Conservation (phyloP, 306 rosid genomes). For the Aeschynomene evenia region DNA sequence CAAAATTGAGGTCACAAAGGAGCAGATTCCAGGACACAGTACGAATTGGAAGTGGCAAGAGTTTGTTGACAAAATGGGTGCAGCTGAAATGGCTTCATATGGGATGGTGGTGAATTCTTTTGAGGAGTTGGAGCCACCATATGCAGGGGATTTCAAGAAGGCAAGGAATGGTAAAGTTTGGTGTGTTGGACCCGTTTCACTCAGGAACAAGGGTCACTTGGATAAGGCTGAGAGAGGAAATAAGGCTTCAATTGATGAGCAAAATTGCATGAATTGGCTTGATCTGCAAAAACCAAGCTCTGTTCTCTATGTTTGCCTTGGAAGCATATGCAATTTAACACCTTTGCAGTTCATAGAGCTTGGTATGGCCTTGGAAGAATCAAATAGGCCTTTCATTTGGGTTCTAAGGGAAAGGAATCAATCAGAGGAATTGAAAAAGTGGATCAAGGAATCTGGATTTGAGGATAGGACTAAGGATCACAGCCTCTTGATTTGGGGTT, state of each 20-base stretch:
- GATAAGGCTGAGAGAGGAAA: constrained; percentile 46
- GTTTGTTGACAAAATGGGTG: constrained; percentile 27
- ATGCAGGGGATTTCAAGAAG: constrained; percentile 41
- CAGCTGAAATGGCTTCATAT: constrained; percentile 45
- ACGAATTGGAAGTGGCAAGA: constrained; percentile 9
- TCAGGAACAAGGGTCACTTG: constrained; percentile 28
- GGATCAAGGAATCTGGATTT: constrained; percentile 43
- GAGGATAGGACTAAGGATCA: constrained; percentile 43
- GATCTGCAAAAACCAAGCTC: constrained; percentile 33
- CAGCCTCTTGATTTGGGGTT: constrained; percentile 49
- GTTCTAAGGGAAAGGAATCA: constrained; percentile 39
- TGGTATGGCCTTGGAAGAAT: constrained; percentile 53
- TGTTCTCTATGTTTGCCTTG: constrained; percentile 56
- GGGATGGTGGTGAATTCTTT: constrained; percentile 56
- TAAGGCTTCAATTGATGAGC: constrained; percentile 31
- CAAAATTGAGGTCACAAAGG: constrained; percentile 41
- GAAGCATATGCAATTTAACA: constrained; percentile 46
- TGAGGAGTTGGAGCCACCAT: constrained; percentile 52
- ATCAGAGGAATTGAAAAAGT: constrained; percentile 39
- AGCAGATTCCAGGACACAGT: constrained; percentile 27
- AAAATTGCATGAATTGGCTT: constrained; percentile 48
- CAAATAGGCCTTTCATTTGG: constrained; percentile 52
- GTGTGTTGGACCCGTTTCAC: constrained; percentile 57
- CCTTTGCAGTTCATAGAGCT: constrained; percentile 48
- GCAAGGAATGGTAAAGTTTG: constrained; percentile 31